Evolutionary conservation across 176 grass and related monocot genomes (phyloP).

Genomic region (Areca catechu): DNA sequence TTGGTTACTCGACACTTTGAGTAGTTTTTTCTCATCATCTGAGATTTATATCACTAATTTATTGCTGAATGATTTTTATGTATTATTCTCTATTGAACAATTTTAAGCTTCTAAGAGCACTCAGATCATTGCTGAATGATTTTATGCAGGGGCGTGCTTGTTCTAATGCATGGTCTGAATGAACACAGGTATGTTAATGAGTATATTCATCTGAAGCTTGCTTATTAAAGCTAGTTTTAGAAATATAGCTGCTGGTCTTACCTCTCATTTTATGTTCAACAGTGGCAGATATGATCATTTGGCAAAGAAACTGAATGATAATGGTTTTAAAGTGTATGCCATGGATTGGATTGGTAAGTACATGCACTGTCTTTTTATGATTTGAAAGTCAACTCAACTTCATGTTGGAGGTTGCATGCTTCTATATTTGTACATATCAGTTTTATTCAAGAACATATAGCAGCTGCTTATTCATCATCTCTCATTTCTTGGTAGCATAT

Average conservation of each 20-base stretch:
- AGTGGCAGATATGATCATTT: slow-evolving; percentile 32
- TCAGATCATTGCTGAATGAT: background rate
- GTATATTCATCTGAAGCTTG: background rate
- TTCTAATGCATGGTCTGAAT: slow-evolving; percentile 86
- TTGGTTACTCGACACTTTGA: no score
- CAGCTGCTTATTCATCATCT: no score
- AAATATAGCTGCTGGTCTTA: background rate
- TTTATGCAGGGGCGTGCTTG: slow-evolving; percentile 51
- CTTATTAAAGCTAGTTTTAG: background rate
- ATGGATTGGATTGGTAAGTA: slow-evolving; percentile 95
- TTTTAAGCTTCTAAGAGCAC: no score
- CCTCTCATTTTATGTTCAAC: background rate
- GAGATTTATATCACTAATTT: no score
- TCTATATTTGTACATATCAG: no score
- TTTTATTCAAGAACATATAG: no score
- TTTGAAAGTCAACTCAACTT: background rate
- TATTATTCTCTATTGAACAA: no score
- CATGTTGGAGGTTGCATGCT: background rate
- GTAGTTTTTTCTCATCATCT: no score
- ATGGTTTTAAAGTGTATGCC: slow-evolving; percentile 76
- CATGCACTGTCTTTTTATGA: background rate
- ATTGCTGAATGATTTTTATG: no score
- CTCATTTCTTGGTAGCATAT: no score
- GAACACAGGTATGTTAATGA: slow-evolving; percentile 64
- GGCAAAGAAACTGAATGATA: slow-evolving; percentile 65